Evolutionary conservation across 208 protist genomes (phyloP).

Genomic region (Leishmania lainsoni): DNA sequence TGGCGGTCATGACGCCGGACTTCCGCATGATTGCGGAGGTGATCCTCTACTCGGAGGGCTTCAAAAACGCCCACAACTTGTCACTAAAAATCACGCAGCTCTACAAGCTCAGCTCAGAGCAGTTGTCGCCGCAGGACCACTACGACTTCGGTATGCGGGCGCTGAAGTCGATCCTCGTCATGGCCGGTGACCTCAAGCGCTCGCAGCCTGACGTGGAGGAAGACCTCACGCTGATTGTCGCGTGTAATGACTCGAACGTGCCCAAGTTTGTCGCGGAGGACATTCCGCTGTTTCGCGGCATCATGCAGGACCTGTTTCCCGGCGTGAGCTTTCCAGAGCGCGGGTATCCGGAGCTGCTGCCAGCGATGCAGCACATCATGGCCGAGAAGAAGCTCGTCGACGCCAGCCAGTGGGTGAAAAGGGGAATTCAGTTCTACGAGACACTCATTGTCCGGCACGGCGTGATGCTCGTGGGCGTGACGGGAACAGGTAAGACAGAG

Average conservation of each 20-base stretch:
- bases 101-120: conserved; percentile 98
- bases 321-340: conserved; percentile 93
- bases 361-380: conserved; percentile 86
- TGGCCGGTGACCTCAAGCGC: conserved; percentile 97
- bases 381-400: conserved; percentile 71
- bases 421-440: conserved; percentile 98
- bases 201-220: conserved; percentile 96
- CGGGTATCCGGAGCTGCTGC: conserved; percentile 93
- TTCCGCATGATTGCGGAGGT: conserved; percentile 98
- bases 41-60: conserved; percentile 98
- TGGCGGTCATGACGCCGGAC: conserved; percentile 98
- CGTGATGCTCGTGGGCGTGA: conserved; percentile 99
- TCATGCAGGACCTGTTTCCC: conserved; percentile 99
- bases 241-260: conserved; percentile 97
- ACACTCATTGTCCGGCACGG: conserved; percentile 97
- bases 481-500: conserved; percentile 96
- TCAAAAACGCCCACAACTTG: conserved; percentile 94
- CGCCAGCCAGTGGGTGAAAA: conserved; percentile 90
- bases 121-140: conserved; percentile 97
- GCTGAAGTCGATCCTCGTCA: conserved; percentile 98
- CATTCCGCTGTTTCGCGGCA: conserved; percentile 97
- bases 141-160: conserved; percentile 99
- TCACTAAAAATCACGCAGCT: conserved; percentile 98
- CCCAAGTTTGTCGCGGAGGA: conserved; percentile 99
- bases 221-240: conserved; percentile 97